Evolutionary conservation across 148 eudicot genomes (phyloP), one percentile per base, ranked within the genome.

Genomic region (Amaranthus hypochondriacus): DNA sequence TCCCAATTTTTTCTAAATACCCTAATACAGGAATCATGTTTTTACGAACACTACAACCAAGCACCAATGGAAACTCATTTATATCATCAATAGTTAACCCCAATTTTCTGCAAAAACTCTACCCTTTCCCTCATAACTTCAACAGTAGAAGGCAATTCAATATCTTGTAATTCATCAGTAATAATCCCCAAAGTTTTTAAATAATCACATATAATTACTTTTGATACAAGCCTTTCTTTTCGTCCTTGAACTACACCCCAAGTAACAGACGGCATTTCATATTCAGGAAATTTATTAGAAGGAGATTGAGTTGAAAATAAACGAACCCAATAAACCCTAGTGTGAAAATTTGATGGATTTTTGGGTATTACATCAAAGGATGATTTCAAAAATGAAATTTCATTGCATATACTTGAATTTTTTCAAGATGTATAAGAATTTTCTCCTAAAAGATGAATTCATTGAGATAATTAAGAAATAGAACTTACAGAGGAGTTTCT

Each of bases 231-330:
- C 72, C 85, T 86, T 68, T 95, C 98, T 80, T 90, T 95, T 2
- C 93, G 81, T 56, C 98, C 98, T 78, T 88, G 97, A 68, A 95
- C 90, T 28, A 90, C 87, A n/a, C 97, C 98, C 97, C 98, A 95
- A 1, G 98, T 95, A 7, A 95, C 97, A 0, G 97, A 73, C 0
- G 98, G 98, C 97, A 95, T 95, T 78, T 95, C 92, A 72, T 88
- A 95, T 73, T 95, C 98, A 7, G 97, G 87, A 70, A 92, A 87
- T 47, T 86, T 88, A 6, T 73, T 68, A 8, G 18, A 18, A 18
- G 39, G 39, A 28, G 91, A 70, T 54, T 88, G 83, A 59, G 91
- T 69, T 2, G 98, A 87, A 87, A 76, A 88, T 70, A 81, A 80
- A 62, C 73, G 82, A 43, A 73, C 70, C 66, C 61, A 57, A 71